A percentile compares a stretch with the other conserved stretches of the same genome.
These are phyloP conservation scores for Debaryomyces subglobosus DNA, from an alignment of 1,139 yeast species.

Conservation along the genomic window DNA sequence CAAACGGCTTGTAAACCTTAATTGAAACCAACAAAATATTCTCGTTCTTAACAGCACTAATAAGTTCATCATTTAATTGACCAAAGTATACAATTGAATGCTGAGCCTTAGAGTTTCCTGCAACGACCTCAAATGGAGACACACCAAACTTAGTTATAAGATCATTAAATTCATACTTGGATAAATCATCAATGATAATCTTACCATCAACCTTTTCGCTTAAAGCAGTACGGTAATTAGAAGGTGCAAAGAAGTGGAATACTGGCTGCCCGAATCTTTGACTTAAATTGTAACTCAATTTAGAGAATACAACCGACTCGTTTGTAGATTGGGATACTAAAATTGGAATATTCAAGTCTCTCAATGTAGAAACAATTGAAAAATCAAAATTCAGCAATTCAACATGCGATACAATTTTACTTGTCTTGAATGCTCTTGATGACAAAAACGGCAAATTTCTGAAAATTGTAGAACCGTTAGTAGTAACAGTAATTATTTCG, in stretches of 20 bases:
- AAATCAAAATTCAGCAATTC: conserved; percentile 61
- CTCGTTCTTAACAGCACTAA: conserved; percentile 42
- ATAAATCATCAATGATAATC: conserved; percentile 20
- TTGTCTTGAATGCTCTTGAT: conserved; percentile 36
- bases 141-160: conserved; percentile 30
- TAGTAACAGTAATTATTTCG: conserved; percentile 51
- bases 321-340: conserved; percentile 62
- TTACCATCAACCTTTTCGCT: conserved; percentile 18
- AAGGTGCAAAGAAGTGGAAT: conserved; percentile 63
- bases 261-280: conserved; percentile 54
- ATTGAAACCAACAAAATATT: conserved; percentile 57
- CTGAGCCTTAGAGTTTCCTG: conserved; percentile 37
- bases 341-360: conserved; percentile 68
- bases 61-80: conserved; percentile 49
- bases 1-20: conserved; percentile 74
- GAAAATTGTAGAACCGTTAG: conserved; percentile 57
- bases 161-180: conserved; percentile 27
- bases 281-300: conserved; percentile 62
- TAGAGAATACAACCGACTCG: conserved; percentile 56
- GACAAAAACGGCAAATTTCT: conserved; percentile 59
- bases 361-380: conserved; percentile 65
- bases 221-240: conserved; percentile 20
- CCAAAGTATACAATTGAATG: conserved; percentile 67
- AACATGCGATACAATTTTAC: conserved; percentile 62
- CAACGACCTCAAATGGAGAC: conserved; percentile 34